Conservation (phyloP, 176 grass and related monocot genomes). For the Hsuehochloa calcarea region DNA sequence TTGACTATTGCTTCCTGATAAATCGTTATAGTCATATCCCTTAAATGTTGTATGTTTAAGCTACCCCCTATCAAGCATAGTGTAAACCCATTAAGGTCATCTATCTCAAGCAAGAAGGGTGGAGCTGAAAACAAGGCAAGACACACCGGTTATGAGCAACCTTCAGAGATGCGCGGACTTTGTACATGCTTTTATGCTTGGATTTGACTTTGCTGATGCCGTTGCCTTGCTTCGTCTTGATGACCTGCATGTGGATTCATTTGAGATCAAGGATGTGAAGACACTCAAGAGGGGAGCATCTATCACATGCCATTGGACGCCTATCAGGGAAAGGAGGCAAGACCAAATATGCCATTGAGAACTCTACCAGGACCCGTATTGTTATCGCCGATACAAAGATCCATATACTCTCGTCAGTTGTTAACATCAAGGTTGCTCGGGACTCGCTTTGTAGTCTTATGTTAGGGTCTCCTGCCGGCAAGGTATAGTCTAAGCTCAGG, state of each 20-base stretch:
- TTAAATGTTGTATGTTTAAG: too few species aligned
- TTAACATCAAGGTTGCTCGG: constrained; percentile 87
- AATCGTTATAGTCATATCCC: not conserved
- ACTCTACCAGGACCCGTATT: constrained; percentile 76
- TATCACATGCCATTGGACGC: constrained; percentile 80
- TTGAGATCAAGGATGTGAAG: constrained; percentile 97
- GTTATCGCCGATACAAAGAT: constrained; percentile 86
- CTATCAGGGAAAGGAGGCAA: constrained; percentile 86
- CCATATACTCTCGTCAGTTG: constrained; percentile 79
- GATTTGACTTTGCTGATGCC: constrained; percentile 68
- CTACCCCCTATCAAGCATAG: too few species aligned
- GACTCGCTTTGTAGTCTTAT: constrained; percentile 93
- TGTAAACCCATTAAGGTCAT: not conserved
- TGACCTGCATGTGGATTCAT: constrained; percentile 84
- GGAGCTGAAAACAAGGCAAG: constrained; percentile 77
- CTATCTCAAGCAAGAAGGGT: constrained; percentile 65
- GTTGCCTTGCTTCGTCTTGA: constrained; percentile 74
- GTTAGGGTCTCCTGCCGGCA: constrained; percentile 77
- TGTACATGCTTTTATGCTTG: constrained; percentile 89
- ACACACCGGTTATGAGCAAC: constrained; percentile 81
- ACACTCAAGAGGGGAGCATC: constrained; percentile 83
- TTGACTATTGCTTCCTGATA: not conserved
- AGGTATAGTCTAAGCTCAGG: constrained; percentile 89
- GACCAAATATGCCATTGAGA: constrained; percentile 89
- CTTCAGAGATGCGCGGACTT: constrained; percentile 82